These are phyloP conservation scores for Citrus inodora DNA, from an alignment of 345 rosid species.

Conservation along the genomic window DNA sequence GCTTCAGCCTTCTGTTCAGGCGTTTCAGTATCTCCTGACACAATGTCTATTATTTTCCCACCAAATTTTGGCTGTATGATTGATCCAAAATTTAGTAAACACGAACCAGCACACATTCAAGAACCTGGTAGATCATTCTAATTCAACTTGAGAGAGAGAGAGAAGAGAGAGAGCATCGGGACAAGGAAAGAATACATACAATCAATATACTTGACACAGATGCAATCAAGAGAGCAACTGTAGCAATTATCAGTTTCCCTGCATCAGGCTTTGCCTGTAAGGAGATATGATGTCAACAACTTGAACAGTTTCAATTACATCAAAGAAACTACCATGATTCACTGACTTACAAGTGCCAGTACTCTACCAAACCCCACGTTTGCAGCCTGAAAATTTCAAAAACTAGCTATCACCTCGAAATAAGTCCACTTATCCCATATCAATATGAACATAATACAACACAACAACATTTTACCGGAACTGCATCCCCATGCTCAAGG, in stretches of 20 bases:
- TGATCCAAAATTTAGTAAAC: not conserved
- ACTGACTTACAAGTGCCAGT: conserved; percentile 20
- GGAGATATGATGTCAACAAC: not conserved
- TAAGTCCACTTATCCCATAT: not conserved
- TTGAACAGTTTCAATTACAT: not conserved
- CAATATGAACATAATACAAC: not conserved
- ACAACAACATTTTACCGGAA: conserved; percentile 11
- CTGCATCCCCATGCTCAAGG: conserved; percentile 24
- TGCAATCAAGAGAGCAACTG: conserved; percentile 16
- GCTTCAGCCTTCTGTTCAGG: conserved; percentile 49
- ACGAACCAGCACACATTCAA: not conserved
- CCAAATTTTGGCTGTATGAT: conserved; percentile 59
- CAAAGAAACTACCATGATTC: not conserved
- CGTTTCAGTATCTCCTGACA: conserved; percentile 42
- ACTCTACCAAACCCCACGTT: conserved; percentile 24
- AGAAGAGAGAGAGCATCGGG: not conserved
- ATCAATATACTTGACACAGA: conserved; percentile 21
- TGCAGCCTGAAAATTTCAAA: conserved; percentile 14
- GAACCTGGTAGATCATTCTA: not conserved
- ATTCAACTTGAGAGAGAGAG: not conserved
- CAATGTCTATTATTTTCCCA: conserved; percentile 64
- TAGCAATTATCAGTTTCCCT: conserved; percentile 23
- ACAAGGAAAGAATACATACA: conserved; percentile 8
- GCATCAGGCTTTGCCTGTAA: conserved; percentile 26
- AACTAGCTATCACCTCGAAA: not conserved